phyloP scores from a whole-genome alignment of 1,284 basidiomycete genomes.

The Pholiota adiposa region DNA sequence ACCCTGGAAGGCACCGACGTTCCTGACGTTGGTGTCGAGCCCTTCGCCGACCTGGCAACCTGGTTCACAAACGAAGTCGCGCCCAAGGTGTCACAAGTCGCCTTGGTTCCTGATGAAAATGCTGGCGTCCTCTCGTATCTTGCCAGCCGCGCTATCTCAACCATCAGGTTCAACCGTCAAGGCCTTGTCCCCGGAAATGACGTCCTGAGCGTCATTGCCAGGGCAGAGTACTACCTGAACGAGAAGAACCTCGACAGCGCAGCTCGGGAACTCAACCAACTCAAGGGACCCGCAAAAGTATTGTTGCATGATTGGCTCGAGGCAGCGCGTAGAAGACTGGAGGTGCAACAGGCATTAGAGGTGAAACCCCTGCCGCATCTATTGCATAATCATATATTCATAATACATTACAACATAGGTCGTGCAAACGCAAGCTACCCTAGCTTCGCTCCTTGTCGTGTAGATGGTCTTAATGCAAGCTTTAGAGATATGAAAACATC shows the following conservation, averaged over 20 bases:
- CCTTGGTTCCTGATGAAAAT: conserved; percentile 88
- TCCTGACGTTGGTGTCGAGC: conserved; percentile 88
- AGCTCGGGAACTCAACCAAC: conserved; percentile 89
- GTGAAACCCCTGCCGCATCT: conserved; percentile 44
- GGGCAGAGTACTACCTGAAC: conserved; percentile 90
- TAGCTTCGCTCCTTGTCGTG: conserved; percentile 68
- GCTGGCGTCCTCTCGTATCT: conserved; percentile 90
- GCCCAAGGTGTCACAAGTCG: conserved; percentile 85
- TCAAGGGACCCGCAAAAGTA: conserved; percentile 85
- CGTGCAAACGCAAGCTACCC: conserved; percentile 74
- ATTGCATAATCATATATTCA: conserved; percentile 14
- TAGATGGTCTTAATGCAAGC: conserved; percentile 37
- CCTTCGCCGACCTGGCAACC: conserved; percentile 83
- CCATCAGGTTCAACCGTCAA: conserved; percentile 80
- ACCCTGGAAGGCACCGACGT: conserved; percentile 77
- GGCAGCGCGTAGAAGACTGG: conserved; percentile 86
- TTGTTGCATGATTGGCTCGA: conserved; percentile 91
- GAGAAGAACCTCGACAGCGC: conserved; percentile 95
- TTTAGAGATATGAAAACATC: not conserved
- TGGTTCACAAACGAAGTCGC: conserved; percentile 91
- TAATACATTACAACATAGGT: conserved; percentile 51
- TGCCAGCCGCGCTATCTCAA: conserved; percentile 78
- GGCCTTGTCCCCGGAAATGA: conserved; percentile 82
- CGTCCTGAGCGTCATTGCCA: conserved; percentile 83
- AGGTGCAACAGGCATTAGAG: conserved; percentile 93